A percentile compares a stretch with the other conserved stretches of the same genome.
phyloP scores from a whole-genome alignment of 2,329 filamentous ascomycete genomes.

The Fusarium domesticum region DNA sequence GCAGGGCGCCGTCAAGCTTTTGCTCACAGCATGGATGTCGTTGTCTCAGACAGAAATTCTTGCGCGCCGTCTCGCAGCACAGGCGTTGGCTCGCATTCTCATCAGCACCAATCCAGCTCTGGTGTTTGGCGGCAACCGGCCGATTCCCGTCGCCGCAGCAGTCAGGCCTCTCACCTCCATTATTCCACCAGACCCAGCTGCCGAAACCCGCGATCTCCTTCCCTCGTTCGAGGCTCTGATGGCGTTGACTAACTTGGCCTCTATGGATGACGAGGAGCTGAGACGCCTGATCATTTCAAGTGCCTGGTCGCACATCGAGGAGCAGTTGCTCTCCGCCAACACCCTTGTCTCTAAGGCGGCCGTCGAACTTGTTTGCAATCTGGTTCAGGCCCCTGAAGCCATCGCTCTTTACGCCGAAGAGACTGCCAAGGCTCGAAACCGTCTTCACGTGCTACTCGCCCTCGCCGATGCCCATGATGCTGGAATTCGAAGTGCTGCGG shows the following conservation, averaged over 20 bases:
- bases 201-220: slow-evolving; percentile 71
- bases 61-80: slow-evolving; percentile 62
- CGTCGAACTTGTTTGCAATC: slow-evolving; percentile 87
- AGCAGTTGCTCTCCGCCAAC: slow-evolving; percentile 76
- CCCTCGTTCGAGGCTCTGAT: slow-evolving; percentile 88
- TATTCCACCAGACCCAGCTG: slow-evolving; percentile 60
- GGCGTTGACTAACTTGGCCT: slow-evolving; percentile 91
- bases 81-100: slow-evolving; percentile 78
- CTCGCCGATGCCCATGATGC: slow-evolving; percentile 82
- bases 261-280: slow-evolving; percentile 64
- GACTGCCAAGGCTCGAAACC: slow-evolving; percentile 63
- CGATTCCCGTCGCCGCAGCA: slow-evolving; percentile 72
- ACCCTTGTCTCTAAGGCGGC: slow-evolving; percentile 74
- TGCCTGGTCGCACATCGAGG: slow-evolving; percentile 75
- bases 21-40: slow-evolving; percentile 68
- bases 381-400: slow-evolving; percentile 68
- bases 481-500: slow-evolving; percentile 76
- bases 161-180: slow-evolving; percentile 78
- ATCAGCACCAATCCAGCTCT: slow-evolving; percentile 83
- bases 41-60: slow-evolving; percentile 51
- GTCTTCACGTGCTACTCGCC: slow-evolving; percentile 81
- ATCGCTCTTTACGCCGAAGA: slow-evolving; percentile 67
- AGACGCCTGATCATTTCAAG: slow-evolving; percentile 68
- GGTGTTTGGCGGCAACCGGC: slow-evolving; percentile 75
- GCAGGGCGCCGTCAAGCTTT: slow-evolving; percentile 85